Conservation (phyloP, 345 rosid genomes). For the Brassica cretica region DNA sequence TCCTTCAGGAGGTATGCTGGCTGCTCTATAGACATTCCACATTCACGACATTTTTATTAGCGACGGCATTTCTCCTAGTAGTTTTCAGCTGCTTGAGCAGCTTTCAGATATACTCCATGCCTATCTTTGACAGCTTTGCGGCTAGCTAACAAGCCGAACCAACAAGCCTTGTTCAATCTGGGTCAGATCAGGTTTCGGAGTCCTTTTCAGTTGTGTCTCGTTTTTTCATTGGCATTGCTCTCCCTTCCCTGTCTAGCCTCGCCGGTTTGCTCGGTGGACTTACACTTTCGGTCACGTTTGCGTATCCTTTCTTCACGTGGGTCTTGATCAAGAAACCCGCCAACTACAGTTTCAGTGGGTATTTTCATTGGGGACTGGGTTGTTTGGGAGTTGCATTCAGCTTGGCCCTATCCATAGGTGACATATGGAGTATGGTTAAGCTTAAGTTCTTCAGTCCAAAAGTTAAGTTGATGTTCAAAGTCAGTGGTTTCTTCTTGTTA, state of each 20-base stretch:
- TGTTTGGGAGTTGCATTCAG: constrained; percentile 91
- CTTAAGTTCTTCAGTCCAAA: constrained; percentile 82
- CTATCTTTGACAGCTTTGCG: not conserved
- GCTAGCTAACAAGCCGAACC: constrained; percentile 29
- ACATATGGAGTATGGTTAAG: constrained; percentile 88
- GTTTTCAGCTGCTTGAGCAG: not conserved
- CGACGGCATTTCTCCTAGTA: not conserved
- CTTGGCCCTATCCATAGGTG: constrained; percentile 89
- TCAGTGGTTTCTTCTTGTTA: constrained; percentile 1
- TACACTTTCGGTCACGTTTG: constrained; percentile 88
- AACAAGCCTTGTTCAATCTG: constrained; percentile 89
- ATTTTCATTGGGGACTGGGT: constrained; percentile 89
- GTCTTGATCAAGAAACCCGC: constrained; percentile 76
- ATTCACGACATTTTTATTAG: not conserved
- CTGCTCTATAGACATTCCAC: not conserved
- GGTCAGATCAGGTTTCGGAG: constrained; percentile 92
- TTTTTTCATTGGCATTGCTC: constrained; percentile 90
- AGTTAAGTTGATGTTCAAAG: constrained; percentile 1
- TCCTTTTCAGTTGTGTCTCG: constrained; percentile 71
- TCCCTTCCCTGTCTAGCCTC: constrained; percentile 88
- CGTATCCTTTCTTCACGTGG: constrained; percentile 99
- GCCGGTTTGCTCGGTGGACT: constrained; percentile 91
- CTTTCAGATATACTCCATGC: not conserved
- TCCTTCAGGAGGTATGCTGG: not conserved
- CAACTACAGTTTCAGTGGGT: constrained; percentile 91